Percentiles rank a stretch among this genome's conserved stretches.
Evolutionary conservation across 495 filamentous ascomycete genomes (phyloP).

Genomic region (Talaromyces proteolyticus): DNA sequence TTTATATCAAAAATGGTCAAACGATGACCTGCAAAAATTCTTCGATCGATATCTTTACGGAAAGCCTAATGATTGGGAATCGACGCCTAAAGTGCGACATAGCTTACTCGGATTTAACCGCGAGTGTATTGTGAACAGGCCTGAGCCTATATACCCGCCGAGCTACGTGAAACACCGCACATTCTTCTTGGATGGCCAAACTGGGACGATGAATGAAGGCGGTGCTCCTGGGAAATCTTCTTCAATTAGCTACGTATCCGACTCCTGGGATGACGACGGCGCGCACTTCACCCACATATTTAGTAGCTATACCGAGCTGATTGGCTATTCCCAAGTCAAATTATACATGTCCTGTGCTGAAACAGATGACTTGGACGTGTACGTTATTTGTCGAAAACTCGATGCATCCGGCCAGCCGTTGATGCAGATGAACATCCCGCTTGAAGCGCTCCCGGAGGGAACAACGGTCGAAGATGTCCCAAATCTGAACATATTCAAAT

Average conservation of each 20-base stretch:
- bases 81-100: conserved; percentile 22
- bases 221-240: neutral
- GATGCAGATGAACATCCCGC: conserved; percentile 20
- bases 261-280: conserved; percentile 10
- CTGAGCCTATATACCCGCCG: neutral
- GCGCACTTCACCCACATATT: conserved; percentile 19
- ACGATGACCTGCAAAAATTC: conserved; percentile 14
- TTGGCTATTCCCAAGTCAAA: conserved; percentile 19
- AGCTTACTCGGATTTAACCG: conserved; percentile 12
- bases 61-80: conserved; percentile 26
- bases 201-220: conserved; percentile 6
- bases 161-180: conserved; percentile 1
- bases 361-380: conserved; percentile 30
- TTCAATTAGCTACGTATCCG: conserved; percentile 13
- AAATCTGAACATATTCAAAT: conserved; percentile 12
- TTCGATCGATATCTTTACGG: conserved; percentile 26
- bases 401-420: conserved; percentile 17
- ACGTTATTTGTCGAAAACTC: conserved; percentile 24
- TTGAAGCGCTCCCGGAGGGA: conserved; percentile 1
- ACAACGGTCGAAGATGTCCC: conserved; percentile 12
- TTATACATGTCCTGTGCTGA: conserved; percentile 28
- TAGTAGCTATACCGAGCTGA: conserved; percentile 15
- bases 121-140: neutral
- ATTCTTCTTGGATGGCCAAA: conserved; percentile 12
- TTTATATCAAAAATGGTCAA: conserved; percentile 10